Evolutionary conservation across 2,329 filamentous ascomycete species (phyloP), one percentile per base, ranked within the genome.

Genomic region (Pyricularia sp.): DNA sequence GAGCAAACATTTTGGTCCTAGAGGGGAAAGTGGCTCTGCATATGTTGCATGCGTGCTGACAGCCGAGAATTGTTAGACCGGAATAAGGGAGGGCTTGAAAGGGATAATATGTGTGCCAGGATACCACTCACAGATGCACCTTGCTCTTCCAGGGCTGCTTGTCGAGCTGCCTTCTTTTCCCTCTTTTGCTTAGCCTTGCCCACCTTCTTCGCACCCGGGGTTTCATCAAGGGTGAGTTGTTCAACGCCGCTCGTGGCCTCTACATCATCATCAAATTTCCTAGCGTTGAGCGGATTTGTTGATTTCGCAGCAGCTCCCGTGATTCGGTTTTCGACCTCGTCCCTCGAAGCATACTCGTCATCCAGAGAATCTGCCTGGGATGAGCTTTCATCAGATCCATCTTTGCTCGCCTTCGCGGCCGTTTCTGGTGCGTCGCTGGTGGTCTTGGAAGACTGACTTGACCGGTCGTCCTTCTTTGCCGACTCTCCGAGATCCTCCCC

Each of bases 241-340:
- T 95, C 90, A 74, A 97, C 85, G 72, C 96, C 91, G n/a, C 93
- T 92, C 69, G 58, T 28, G 58, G 58, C 23, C 58, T 26, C 58
- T 61, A 6, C 58, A 17, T 26, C 58, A 17, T 26, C 58, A 5
- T 61, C 58, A n/a, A n/a, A 3, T 61, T 61, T 7, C 11, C 17
- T 26, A 12, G n/a, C 97, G 92, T 77, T 97, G 93, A 0, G 89
- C 92, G 79, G 97, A 93, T 78, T 95, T 93, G 69, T 87, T 85
- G 50, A 92, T 93, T n/a, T 20, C 28, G 36, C 30, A 14, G 65
- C 55, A 23, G 33, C 58, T 20, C 63, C 65, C 2, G 31, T 26
- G 64, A 85, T 76, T 9, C 82, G 79, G 58, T 78, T 77, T 69
- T 82, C 78, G 6, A 85, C 78, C 4, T 77, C 76, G 36, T 78